Conservation (phyloP, 306 rosid species). For the Myrica gale region DNA sequence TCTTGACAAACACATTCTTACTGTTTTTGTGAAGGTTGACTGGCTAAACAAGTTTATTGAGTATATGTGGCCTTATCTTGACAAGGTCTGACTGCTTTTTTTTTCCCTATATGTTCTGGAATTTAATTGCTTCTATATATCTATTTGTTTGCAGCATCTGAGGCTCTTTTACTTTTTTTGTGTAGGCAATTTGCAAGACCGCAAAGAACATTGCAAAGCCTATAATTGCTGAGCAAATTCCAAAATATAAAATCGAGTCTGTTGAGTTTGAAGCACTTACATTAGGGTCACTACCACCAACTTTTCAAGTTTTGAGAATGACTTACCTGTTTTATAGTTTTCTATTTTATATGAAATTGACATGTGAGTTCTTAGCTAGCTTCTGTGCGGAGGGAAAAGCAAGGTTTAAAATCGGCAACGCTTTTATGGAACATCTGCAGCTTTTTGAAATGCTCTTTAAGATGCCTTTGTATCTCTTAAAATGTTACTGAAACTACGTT, state of each 20-base stretch:
- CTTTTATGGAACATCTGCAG: background rate
- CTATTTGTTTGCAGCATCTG: constrained; percentile 1
- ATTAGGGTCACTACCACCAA: constrained; percentile 76
- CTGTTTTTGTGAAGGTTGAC: constrained; percentile 50
- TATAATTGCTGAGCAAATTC: constrained; percentile 82
- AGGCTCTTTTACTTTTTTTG: background rate
- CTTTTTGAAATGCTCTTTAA: constrained; percentile 1
- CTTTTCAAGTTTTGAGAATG: constrained; percentile 72
- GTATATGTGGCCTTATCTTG: constrained; percentile 93
- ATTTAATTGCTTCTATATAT: background rate
- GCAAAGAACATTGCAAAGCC: constrained; percentile 65
- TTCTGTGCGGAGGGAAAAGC: background rate
- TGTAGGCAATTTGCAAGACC: constrained; percentile 82
- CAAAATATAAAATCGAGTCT: constrained; percentile 70
- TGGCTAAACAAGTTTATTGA: constrained; percentile 80
- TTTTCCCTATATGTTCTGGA: background rate
- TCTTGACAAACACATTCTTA: constrained; percentile 4
- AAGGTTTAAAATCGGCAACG: background rate
- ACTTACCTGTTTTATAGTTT: constrained; percentile 10
- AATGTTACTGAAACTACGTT: too few relatives aligned
- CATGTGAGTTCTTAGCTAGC: background rate
- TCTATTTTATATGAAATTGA: background rate
- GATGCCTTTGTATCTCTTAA: background rate
- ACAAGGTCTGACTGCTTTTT: constrained; percentile 52
- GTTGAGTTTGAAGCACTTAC: constrained; percentile 76